Percentiles rank a stretch among this genome's conserved stretches.
Evolutionary conservation across 176 grass and related monocot species (phyloP).

Genomic region (Musa troglodytarum): DNA sequence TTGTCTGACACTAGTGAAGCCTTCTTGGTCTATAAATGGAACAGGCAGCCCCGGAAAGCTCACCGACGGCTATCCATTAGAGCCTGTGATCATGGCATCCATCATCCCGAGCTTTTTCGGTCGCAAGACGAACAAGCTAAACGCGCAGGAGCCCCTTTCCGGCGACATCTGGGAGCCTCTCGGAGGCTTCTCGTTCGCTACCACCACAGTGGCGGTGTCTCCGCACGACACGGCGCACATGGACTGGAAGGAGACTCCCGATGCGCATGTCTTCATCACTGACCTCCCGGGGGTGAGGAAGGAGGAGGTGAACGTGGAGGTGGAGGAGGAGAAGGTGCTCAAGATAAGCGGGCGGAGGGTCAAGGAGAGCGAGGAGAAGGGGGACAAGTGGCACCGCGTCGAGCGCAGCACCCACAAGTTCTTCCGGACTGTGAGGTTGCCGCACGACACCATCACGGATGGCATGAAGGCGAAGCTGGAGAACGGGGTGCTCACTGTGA

Average conservation of each 20-base stretch:
- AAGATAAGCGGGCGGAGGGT: conserved; percentile 58
- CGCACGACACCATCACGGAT: conserved; percentile 60
- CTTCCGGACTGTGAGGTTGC: conserved; percentile 73
- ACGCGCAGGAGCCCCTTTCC: neutral
- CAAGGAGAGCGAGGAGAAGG: conserved; percentile 37
- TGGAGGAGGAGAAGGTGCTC: conserved; percentile 74
- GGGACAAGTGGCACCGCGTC: conserved; percentile 63
- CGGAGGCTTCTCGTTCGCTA: neutral
- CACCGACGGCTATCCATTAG: too few relatives aligned
- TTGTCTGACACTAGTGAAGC: too few relatives aligned
- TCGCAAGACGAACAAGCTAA: neutral
- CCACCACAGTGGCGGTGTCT: conserved; percentile 26
- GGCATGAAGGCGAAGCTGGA: conserved; percentile 43
- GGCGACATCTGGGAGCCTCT: neutral
- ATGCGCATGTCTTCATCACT: conserved; percentile 56
- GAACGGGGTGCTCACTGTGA: conserved; percentile 50
- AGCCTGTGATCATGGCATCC: neutral
- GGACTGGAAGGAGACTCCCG: conserved; percentile 66
- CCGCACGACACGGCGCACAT: conserved; percentile 39
- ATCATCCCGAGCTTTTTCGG: neutral
- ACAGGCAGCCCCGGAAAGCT: too few relatives aligned
- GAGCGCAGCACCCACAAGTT: conserved; percentile 65
- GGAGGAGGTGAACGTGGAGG: conserved; percentile 69
- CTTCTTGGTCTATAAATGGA: too few relatives aligned
- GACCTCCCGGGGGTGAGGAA: conserved; percentile 57